Evolutionary conservation across 495 filamentous ascomycete genomes (phyloP).

Genomic region (Xylaria nigripes): DNA sequence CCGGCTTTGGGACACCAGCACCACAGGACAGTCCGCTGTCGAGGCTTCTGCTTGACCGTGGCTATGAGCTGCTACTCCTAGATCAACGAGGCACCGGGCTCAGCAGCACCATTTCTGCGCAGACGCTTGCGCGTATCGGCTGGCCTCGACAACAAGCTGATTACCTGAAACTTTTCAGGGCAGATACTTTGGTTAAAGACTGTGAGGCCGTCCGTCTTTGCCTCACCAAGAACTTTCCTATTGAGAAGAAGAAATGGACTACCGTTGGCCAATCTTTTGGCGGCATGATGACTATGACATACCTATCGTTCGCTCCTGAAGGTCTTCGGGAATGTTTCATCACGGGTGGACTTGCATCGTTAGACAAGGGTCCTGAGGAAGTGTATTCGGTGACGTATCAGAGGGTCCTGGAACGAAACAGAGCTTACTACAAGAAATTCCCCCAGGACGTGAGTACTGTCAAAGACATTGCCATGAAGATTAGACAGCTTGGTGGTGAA

Average conservation of each 20-base stretch:
- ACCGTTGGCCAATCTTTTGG: constrained; percentile 88
- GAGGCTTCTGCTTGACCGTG: constrained; percentile 61
- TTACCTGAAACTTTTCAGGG: constrained; percentile 80
- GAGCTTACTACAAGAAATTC: constrained; percentile 74
- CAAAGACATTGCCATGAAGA: constrained; percentile 54
- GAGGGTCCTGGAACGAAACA: constrained; percentile 56
- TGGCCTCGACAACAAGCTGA: constrained; percentile 57
- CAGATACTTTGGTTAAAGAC: constrained; percentile 82
- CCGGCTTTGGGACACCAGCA: constrained; percentile 62
- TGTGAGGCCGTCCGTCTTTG: constrained; percentile 74
- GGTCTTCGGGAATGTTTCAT: constrained; percentile 75
- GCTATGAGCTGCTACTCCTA: constrained; percentile 76
- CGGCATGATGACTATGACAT: constrained; percentile 74
- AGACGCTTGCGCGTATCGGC: constrained; percentile 55
- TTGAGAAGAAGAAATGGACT: constrained; percentile 68
- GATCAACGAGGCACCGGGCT: constrained; percentile 87
- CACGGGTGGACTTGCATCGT: constrained; percentile 71
- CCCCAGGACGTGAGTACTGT: constrained; percentile 72
- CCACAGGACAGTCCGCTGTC: constrained; percentile 66
- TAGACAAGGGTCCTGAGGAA: constrained; percentile 60
- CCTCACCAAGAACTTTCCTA: constrained; percentile 60
- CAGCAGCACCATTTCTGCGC: constrained; percentile 66
- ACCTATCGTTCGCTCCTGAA: constrained; percentile 71
- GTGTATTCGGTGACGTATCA: constrained; percentile 66
- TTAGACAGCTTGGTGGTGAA: constrained; percentile 41